These are phyloP conservation scores for Leishmania tropica DNA, from an alignment of 208 protist species.

Conservation along the genomic window DNA sequence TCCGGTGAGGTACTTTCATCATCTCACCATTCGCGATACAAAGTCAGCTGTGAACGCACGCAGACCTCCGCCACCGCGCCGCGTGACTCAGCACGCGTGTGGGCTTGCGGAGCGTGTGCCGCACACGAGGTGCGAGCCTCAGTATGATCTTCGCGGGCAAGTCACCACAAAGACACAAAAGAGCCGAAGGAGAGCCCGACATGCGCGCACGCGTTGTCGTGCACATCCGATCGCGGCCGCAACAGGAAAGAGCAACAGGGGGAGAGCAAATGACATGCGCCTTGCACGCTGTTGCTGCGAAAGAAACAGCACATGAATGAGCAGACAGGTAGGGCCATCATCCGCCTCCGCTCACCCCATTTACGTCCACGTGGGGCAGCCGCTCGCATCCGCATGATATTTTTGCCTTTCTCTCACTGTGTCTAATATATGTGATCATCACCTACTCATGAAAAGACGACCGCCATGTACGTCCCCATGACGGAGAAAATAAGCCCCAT, in stretches of 20 bases:
- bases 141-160: background rate
- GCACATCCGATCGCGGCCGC: background rate
- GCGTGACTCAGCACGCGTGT: background rate
- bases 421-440: background rate
- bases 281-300: background rate
- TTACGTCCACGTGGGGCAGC: background rate
- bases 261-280: too few relatives aligned
- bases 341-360: background rate
- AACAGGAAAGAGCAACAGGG: background rate
- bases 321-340: background rate
- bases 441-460: conserved; percentile 33
- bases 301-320: background rate
- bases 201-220: background rate
- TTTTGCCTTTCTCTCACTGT: background rate
- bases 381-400: background rate
- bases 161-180: background rate
- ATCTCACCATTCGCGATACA: background rate
- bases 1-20: background rate
- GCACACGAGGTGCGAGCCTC: background rate
- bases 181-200: background rate
- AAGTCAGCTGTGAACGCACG: background rate
- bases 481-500: conserved; percentile 58
- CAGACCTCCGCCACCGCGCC: background rate
- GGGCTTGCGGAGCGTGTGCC: background rate
- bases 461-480: conserved; percentile 57